Evolutionary conservation across 164 flowering plant genomes (phyloP).

Genomic region (Vitis vinifera): ASM3070453v1 NC_081822.1:7550001-7550500

Average conservation of each 20-base stretch:
- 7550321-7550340: no score
- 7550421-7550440: no score
- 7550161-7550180: slow-evolving; percentile 66
- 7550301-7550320: no score
- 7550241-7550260: slow-evolving; percentile 36
- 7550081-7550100: no score
- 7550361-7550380: no score
- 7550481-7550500: no score
- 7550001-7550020: not conserved
- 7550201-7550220: slow-evolving; percentile 85
- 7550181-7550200: slow-evolving; percentile 57
- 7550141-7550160: slow-evolving; percentile 75
- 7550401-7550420: no score
- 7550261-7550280: not conserved
- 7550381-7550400: no score
- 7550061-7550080: not conserved
- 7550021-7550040: not conserved
- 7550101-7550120: slow-evolving; percentile 87
- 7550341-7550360: no score
- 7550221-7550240: slow-evolving; percentile 56
- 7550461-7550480: no score
- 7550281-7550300: not conserved
- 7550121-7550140: slow-evolving; percentile 49
- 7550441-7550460: no score
- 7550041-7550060: not conserved